Evolutionary conservation across 495 filamentous ascomycete species (phyloP).

Genomic region (Sphaerosporella brunnea): DNA sequence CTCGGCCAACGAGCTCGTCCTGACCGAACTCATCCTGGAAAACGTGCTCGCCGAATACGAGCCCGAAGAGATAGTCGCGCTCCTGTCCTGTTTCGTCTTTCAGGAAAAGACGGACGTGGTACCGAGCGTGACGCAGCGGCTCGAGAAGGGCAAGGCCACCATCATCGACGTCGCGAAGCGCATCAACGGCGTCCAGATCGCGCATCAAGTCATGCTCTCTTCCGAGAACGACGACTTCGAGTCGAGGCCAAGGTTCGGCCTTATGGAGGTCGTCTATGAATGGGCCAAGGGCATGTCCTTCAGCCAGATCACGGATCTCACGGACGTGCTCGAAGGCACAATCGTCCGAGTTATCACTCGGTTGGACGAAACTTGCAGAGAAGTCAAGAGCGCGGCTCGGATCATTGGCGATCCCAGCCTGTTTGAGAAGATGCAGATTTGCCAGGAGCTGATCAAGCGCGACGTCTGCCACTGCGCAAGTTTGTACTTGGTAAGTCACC

Average conservation of each 20-base stretch:
- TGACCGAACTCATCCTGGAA: slow-evolving; percentile 89
- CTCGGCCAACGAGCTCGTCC: slow-evolving; percentile 89
- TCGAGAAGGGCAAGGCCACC: slow-evolving; percentile 68
- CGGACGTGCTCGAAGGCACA: slow-evolving; percentile 89
- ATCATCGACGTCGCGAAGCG: slow-evolving; percentile 80
- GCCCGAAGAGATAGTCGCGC: slow-evolving; percentile 86
- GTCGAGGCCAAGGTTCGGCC: slow-evolving; percentile 66
- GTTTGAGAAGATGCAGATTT: slow-evolving; percentile 87
- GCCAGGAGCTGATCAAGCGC: slow-evolving; percentile 91
- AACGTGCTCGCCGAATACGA: slow-evolving; percentile 92
- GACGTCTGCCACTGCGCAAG: slow-evolving; percentile 84
- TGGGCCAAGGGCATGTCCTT: slow-evolving; percentile 97
- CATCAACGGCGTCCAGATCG: slow-evolving; percentile 70
- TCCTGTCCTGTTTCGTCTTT: slow-evolving; percentile 94
- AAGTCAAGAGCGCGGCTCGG: slow-evolving; percentile 91
- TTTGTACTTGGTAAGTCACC: slow-evolving; percentile 56
- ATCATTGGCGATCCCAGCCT: slow-evolving; percentile 90
- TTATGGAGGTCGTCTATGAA: slow-evolving; percentile 96
- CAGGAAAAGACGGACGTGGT: slow-evolving; percentile 82
- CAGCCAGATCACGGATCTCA: slow-evolving; percentile 91
- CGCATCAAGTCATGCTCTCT: slow-evolving; percentile 77
- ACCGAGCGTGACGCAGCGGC: slow-evolving; percentile 64
- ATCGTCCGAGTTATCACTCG: slow-evolving; percentile 86
- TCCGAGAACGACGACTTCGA: slow-evolving; percentile 82
- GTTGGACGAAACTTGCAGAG: slow-evolving; percentile 86